Percentiles rank a stretch among this genome's conserved stretches.
Evolutionary conservation across 2,329 filamentous ascomycete species (phyloP).

Genomic region (Bisporella sp.): DNA sequence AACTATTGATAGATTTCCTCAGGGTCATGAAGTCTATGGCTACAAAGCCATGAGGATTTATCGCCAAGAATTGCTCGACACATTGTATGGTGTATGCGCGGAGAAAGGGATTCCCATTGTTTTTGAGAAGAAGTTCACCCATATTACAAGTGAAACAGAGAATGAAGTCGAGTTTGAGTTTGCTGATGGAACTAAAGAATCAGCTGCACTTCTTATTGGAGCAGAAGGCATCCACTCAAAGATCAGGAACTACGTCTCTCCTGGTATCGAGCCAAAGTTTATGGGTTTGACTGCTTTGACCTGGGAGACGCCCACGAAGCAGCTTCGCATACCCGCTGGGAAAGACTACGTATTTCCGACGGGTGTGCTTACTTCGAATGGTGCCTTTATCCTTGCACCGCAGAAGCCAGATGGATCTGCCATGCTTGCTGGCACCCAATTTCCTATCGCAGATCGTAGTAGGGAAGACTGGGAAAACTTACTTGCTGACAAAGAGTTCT

Average conservation of each 20-base stretch:
- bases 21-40: constrained; percentile 42
- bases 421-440: constrained; percentile 40
- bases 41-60: constrained; percentile 49
- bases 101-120: constrained; percentile 35
- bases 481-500: constrained; percentile 31
- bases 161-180: constrained; percentile 39
- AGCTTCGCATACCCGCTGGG: constrained; percentile 12
- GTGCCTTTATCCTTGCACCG: constrained; percentile 44
- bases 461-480: constrained; percentile 36
- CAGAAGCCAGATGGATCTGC: constrained; percentile 42
- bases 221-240: constrained; percentile 54
- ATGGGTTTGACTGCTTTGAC: constrained; percentile 38
- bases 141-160: constrained; percentile 34
- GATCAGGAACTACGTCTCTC: constrained; percentile 44
- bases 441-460: constrained; percentile 29
- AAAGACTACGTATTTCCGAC: constrained; percentile 12
- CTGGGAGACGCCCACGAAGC: constrained; percentile 16
- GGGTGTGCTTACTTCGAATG: constrained; percentile 20
- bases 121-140: constrained; percentile 41
- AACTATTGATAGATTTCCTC: constrained; percentile 36
- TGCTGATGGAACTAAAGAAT: constrained; percentile 34
- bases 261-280: constrained; percentile 41
- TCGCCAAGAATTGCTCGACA: constrained; percentile 42
- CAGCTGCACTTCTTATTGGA: constrained; percentile 42
- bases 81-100: constrained; percentile 35